Percentiles rank a stretch among this genome's conserved stretches.
Conservation (phyloP, 495 filamentous ascomycete genomes). For the Penicillium antarcticum region DNA sequence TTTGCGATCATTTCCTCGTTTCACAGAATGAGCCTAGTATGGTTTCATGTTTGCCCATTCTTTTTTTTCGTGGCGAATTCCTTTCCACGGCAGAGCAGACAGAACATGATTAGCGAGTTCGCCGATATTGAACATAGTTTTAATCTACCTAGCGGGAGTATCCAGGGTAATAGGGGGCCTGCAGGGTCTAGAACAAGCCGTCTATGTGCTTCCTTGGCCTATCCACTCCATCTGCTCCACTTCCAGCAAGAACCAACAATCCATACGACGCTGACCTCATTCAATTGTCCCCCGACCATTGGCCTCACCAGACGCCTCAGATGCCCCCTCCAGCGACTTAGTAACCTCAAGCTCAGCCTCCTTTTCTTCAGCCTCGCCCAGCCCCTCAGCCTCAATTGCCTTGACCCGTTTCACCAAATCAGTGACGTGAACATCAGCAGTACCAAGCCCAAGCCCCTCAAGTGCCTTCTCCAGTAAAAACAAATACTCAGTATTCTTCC, state of each 20-base stretch:
- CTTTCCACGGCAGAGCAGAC: neutral
- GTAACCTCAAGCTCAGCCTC: constrained; percentile 37
- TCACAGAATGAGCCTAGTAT: neutral
- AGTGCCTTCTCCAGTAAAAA: constrained; percentile 77
- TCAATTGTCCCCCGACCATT: constrained; percentile 17
- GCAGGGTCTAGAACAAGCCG: no score
- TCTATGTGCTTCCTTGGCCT: no score
- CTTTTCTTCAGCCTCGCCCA: constrained; percentile 29
- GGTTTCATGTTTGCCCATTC: neutral
- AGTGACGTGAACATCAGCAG: constrained; percentile 78
- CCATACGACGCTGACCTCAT: neutral
- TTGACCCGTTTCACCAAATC: constrained; percentile 48
- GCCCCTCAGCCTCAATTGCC: constrained; percentile 31
- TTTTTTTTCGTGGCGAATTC: neutral
- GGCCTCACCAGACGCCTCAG: constrained; percentile 22
- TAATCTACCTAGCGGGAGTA: neutral
- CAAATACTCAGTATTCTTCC: constrained; percentile 88
- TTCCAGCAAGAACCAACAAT: neutral
- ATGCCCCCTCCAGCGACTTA: constrained; percentile 24
- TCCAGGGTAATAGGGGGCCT: no score
- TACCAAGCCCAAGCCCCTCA: constrained; percentile 68
- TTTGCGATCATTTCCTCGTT: neutral
- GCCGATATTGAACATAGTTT: neutral
- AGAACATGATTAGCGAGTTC: neutral
- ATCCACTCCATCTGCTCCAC: no score